Evolutionary conservation across 2,329 filamentous ascomycete genomes (phyloP).

Genomic region (Pseudogymnoascus sp.): DNA sequence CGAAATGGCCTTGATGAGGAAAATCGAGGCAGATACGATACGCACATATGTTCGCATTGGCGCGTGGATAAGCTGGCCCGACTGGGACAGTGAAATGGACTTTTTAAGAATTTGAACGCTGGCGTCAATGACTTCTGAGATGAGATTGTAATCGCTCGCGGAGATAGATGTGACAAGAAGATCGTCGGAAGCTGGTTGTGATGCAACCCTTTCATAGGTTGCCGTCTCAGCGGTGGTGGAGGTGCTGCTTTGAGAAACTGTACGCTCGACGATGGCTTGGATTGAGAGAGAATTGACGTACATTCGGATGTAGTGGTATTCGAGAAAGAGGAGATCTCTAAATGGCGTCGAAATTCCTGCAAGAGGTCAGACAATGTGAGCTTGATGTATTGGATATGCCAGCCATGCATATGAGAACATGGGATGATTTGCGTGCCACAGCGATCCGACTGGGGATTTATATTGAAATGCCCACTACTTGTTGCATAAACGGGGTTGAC

Average conservation of each 20-base stretch:
- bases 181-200: background rate
- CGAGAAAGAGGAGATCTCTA: slow-evolving; percentile 38
- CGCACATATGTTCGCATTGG: slow-evolving; percentile 45
- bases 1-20: slow-evolving; percentile 23
- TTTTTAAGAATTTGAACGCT: slow-evolving; percentile 43
- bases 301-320: slow-evolving; percentile 37
- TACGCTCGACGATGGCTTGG: slow-evolving; percentile 48
- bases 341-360: background rate
- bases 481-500: slow-evolving; percentile 26
- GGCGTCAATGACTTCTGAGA: slow-evolving; percentile 46
- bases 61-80: slow-evolving; percentile 38
- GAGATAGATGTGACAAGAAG: slow-evolving; percentile 34
- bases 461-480: background rate
- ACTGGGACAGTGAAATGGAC: slow-evolving; percentile 39
- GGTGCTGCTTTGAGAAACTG: slow-evolving; percentile 29
- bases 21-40: slow-evolving; percentile 46
- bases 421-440: background rate
- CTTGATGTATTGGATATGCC: slow-evolving; percentile 20
- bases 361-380: background rate
- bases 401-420: background rate
- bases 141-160: slow-evolving; percentile 44
- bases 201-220: slow-evolving; percentile 2
- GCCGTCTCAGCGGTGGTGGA: slow-evolving; percentile 27
- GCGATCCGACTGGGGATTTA: background rate
- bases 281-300: slow-evolving; percentile 42